Evolutionary conservation across 306 rosid species (phyloP).

Genomic region (Trifolium pratense): DNA sequence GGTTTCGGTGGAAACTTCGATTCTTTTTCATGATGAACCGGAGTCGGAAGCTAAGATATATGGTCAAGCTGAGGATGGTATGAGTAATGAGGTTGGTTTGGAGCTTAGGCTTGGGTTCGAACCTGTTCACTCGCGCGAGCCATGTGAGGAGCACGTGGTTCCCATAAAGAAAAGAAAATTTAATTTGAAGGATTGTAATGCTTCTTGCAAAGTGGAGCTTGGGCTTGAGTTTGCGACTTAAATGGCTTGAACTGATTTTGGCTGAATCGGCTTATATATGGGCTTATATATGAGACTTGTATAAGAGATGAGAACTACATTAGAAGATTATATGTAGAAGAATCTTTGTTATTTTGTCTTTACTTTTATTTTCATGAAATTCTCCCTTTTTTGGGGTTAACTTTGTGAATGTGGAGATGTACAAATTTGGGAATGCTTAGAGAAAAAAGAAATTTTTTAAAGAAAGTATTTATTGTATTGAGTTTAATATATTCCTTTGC

Average conservation of each 20-base stretch:
- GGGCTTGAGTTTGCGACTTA: constrained; percentile 55
- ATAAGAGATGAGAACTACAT: neutral
- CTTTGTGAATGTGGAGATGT: constrained; percentile 29
- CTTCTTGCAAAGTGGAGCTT: constrained; percentile 30
- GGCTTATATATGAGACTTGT: neutral
- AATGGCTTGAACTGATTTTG: neutral
- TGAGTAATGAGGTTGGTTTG: constrained; percentile 55
- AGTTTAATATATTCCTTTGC: neutral
- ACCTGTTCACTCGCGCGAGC: constrained; percentile 50
- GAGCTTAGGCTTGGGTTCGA: constrained; percentile 80
- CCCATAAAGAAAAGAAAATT: constrained; percentile 81
- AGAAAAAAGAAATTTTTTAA: too few relatives aligned
- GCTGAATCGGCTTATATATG: constrained; percentile 28
- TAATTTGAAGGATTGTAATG: constrained; percentile 14
- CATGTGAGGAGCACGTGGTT: constrained; percentile 59
- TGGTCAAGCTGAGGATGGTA: constrained; percentile 27
- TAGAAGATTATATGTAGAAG: neutral
- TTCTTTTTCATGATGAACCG: constrained; percentile 47
- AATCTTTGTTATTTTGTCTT: constrained; percentile 3
- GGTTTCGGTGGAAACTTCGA: constrained; percentile 56
- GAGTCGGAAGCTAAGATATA: constrained; percentile 33
- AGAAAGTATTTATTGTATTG: neutral
- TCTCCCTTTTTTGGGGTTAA: constrained; percentile 14
- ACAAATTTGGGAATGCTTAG: constrained; percentile 32
- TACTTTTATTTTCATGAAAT: neutral